phyloP scores from a whole-genome alignment of 1,284 basidiomycete species.

The Irpex lacteus region DNA sequence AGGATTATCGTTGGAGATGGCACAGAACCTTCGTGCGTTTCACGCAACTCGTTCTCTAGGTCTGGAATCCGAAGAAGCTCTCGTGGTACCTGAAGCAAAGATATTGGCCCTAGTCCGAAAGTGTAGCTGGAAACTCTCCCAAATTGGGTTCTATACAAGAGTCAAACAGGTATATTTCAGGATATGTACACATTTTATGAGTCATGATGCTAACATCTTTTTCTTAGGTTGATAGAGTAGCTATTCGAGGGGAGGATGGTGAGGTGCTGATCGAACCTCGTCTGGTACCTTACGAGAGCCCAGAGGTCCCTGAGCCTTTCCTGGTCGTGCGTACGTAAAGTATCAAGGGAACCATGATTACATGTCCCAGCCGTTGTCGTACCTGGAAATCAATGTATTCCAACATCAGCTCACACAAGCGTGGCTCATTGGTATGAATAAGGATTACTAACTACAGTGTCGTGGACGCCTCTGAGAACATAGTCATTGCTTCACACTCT shows the following conservation, averaged over 20 bases:
- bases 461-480: too few species aligned
- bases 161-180: slow-evolving; percentile 47
- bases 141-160: slow-evolving; percentile 37
- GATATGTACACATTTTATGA: not conserved
- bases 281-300: slow-evolving; percentile 55
- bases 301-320: slow-evolving; percentile 71
- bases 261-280: slow-evolving; percentile 34
- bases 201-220: not conserved
- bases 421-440: too few species aligned
- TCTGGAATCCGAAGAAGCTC: slow-evolving; percentile 25
- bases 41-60: slow-evolving; percentile 52
- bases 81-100: slow-evolving; percentile 19
- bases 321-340: slow-evolving; percentile 56
- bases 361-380: too few species aligned
- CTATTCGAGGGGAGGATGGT: slow-evolving; percentile 32
- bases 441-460: too few species aligned
- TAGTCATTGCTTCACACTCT: too few species aligned
- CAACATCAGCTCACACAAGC: too few species aligned
- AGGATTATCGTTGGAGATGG: slow-evolving; percentile 28
- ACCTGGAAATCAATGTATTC: too few species aligned
- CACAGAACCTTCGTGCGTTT: slow-evolving; percentile 40
- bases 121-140: slow-evolving; percentile 28
- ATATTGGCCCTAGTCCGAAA: slow-evolving; percentile 26
- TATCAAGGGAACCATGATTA: not conserved
- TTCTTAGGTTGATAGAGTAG: slow-evolving; percentile 48